Conservation (phyloP, 1,139 yeast species). For the Hanseniaspora gamundiae region DNA sequence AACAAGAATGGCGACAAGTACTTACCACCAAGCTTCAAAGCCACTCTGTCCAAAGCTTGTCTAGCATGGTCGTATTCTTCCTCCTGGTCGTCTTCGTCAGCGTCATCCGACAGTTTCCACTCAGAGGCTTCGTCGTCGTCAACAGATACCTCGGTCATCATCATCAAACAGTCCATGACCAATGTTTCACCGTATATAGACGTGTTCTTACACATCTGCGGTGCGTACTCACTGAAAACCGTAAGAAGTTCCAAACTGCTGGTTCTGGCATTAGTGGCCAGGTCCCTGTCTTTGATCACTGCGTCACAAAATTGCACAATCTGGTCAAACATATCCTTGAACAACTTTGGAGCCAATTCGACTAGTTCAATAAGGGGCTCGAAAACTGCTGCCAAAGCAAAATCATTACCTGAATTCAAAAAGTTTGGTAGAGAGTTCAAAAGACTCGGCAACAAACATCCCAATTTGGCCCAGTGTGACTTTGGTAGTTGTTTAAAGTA, state of each 20-base stretch:
- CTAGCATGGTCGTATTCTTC: slow-evolving; percentile 85
- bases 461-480: slow-evolving; percentile 60
- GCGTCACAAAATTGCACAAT: slow-evolving; percentile 74
- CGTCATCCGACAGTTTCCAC: slow-evolving; percentile 76
- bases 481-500: slow-evolving; percentile 77
- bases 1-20: slow-evolving; percentile 76
- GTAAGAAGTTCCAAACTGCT: slow-evolving; percentile 82
- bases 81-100: slow-evolving; percentile 76
- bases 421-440: slow-evolving; percentile 81
- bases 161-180: slow-evolving; percentile 60
- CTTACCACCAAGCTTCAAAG: slow-evolving; percentile 74
- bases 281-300: slow-evolving; percentile 67
- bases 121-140: slow-evolving; percentile 76
- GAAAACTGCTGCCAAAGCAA: slow-evolving; percentile 74
- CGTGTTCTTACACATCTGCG: slow-evolving; percentile 85
- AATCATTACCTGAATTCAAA: slow-evolving; percentile 64
- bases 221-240: slow-evolving; percentile 85
- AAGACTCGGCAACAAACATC: slow-evolving; percentile 70
- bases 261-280: slow-evolving; percentile 69
- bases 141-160: slow-evolving; percentile 88
- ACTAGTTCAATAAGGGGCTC: slow-evolving; percentile 84
- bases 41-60: slow-evolving; percentile 81
- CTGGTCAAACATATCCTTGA: slow-evolving; percentile 78
- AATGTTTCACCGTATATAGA: slow-evolving; percentile 59
- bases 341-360: slow-evolving; percentile 88